phyloP scores from a whole-genome alignment of 345 rosid genomes.

The Aquilaria malaccensis region DNA sequence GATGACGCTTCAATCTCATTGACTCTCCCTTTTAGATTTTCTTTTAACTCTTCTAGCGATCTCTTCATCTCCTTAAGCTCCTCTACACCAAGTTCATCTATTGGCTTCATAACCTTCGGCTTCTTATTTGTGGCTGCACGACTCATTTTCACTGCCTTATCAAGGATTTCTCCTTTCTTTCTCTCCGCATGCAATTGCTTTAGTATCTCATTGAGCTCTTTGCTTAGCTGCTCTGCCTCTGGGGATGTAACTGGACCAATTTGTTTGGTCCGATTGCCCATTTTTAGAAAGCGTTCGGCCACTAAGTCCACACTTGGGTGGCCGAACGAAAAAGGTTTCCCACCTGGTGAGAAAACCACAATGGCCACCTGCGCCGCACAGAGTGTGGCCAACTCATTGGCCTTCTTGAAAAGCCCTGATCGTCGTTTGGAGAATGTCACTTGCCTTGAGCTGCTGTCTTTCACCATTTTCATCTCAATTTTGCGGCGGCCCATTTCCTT shows the following conservation, averaged over 20 bases:
- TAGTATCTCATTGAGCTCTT: background rate
- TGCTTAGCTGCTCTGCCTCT: constrained; percentile 7
- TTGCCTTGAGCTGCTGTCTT: constrained; percentile 46
- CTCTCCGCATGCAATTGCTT: constrained; percentile 14
- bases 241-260: background rate
- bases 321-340: constrained; percentile 63
- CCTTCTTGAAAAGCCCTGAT: constrained; percentile 63
- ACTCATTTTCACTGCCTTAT: constrained; percentile 1
- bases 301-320: constrained; percentile 49
- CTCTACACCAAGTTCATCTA: constrained; percentile 2
- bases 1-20: constrained; percentile 20
- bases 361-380: constrained; percentile 50
- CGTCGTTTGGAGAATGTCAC: constrained; percentile 70
- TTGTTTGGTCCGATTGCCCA: background rate
- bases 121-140: background rate
- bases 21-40: constrained; percentile 3
- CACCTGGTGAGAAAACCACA: constrained; percentile 65
- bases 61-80: constrained; percentile 10
- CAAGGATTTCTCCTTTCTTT: constrained; percentile 9
- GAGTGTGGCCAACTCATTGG: constrained; percentile 46
- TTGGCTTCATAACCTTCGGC: background rate
- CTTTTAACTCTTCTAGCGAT: constrained; percentile 11
- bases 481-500: constrained; percentile 49
- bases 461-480: constrained; percentile 58
- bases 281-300: constrained; percentile 29